Percentiles rank a stretch among this genome's conserved stretches.
phyloP scores from a whole-genome alignment of 768 basidiomycete genomes.

The Lactarius evosmus region DNA sequence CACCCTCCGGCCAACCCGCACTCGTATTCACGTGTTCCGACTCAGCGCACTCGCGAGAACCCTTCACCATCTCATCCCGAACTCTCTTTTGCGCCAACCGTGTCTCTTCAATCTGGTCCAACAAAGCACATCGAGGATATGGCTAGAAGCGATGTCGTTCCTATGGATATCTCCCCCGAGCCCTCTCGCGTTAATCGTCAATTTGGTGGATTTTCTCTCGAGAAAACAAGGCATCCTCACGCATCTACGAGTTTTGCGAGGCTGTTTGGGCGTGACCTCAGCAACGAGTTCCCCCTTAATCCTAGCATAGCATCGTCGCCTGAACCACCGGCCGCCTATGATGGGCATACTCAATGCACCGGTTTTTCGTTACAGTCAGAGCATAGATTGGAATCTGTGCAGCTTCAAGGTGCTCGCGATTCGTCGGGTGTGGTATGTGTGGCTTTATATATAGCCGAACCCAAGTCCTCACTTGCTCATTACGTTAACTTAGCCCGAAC shows the following conservation, averaged over 20 bases:
- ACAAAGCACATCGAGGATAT: conserved; percentile 47
- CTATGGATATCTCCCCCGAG: conserved; percentile 83
- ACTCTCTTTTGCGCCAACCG: conserved; percentile 76
- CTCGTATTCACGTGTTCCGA: conserved; percentile 40
- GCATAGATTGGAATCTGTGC: conserved; percentile 32
- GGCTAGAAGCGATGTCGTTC: conserved; percentile 44
- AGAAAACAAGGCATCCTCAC: conserved; percentile 49
- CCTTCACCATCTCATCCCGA: conserved; percentile 76
- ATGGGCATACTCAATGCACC: conserved; percentile 49
- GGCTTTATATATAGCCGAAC: conserved; percentile 22
- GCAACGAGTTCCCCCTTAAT: conserved; percentile 43
- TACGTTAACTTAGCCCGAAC: conserved; percentile 37
- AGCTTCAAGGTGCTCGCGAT: conserved; percentile 30
- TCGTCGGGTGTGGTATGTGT: conserved; percentile 29
- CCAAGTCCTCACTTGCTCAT: background rate
- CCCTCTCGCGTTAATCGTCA: conserved; percentile 37
- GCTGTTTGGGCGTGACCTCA: conserved; percentile 71
- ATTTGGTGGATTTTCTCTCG: conserved; percentile 32
- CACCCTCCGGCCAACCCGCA: conserved; percentile 41
- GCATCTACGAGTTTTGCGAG: conserved; percentile 64
- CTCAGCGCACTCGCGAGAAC: conserved; percentile 50
- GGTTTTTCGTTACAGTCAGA: conserved; percentile 66
- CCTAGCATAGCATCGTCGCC: conserved; percentile 37
- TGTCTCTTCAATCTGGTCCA: conserved; percentile 67
- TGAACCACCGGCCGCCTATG: conserved; percentile 44